Evolutionary conservation across 2,329 filamentous ascomycete species (phyloP).

Genomic region (Pseudovirgaria hyperparasitica): DNA sequence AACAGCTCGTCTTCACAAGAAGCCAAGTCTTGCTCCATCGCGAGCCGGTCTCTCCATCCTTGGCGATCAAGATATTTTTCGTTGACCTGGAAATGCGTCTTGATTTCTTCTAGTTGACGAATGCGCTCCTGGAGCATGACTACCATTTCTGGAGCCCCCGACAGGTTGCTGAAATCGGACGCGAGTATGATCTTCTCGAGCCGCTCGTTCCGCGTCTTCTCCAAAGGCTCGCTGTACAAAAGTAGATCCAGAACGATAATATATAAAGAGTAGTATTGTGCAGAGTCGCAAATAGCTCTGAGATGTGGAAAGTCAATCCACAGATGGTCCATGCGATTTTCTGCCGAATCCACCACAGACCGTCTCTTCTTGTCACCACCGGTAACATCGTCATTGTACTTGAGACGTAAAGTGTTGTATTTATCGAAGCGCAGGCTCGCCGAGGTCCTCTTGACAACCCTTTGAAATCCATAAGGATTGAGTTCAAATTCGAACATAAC

Average conservation of each 20-base stretch:
- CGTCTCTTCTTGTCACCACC: constrained; percentile 40
- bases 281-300: constrained; percentile 89
- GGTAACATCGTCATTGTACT: constrained; percentile 90
- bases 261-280: constrained; percentile 95
- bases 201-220: constrained; percentile 92
- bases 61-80: constrained; percentile 73
- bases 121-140: constrained; percentile 84
- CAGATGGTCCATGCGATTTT: constrained; percentile 85
- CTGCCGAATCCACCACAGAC: constrained; percentile 39
- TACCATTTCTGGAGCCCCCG: constrained; percentile 87
- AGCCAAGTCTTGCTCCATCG: constrained; percentile 80
- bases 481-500: constrained; percentile 95
- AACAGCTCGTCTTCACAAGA: constrained; percentile 94
- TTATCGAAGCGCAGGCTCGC: constrained; percentile 93
- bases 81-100: constrained; percentile 88
- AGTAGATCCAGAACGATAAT: constrained; percentile 94
- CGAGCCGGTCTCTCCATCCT: constrained; percentile 81
- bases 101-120: constrained; percentile 88
- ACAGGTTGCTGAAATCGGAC: constrained; percentile 94
- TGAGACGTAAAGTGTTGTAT: constrained; percentile 91
- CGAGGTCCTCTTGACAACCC: constrained; percentile 93
- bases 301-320: constrained; percentile 95
- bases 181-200: constrained; percentile 98
- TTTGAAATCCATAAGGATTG: constrained; percentile 94
- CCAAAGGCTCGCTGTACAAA: constrained; percentile 88